A percentile compares a stretch with the other conserved stretches of the same genome.
phyloP scores from a whole-genome alignment of 352 stramenopile genomes.

The Elongisporangium prolatum region DNA sequence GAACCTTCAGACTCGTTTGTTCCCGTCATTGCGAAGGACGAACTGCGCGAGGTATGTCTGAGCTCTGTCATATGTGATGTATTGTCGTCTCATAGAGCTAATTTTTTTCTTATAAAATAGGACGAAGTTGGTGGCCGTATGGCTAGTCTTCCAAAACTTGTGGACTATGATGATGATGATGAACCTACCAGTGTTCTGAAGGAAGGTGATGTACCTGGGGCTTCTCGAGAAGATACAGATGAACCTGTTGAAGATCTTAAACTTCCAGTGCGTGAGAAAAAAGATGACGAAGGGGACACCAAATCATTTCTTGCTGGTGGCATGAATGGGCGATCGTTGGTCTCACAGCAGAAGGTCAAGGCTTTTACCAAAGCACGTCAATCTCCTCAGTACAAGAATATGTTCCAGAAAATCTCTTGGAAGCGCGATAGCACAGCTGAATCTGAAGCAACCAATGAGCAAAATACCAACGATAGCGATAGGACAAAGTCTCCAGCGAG shows the following conservation, averaged over 20 bases:
- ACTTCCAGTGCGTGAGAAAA: slow-evolving; percentile 50
- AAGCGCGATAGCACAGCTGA: slow-evolving; percentile 21
- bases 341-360: slow-evolving; percentile 39
- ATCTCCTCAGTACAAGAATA: slow-evolving; percentile 68
- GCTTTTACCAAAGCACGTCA: slow-evolving; percentile 25
- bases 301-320: slow-evolving; percentile 46
- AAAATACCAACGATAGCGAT: slow-evolving; percentile 8
- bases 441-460: not conserved
- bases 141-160: slow-evolving; percentile 45
- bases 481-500: slow-evolving; percentile 5
- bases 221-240: slow-evolving; percentile 3
- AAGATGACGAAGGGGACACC: slow-evolving; percentile 43
- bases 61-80: slow-evolving; percentile 1
- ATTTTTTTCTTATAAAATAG: slow-evolving; percentile 14
- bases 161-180: slow-evolving; percentile 71
- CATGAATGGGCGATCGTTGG: not conserved
- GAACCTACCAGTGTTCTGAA: slow-evolving; percentile 26
- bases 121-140: slow-evolving; percentile 42
- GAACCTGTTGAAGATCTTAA: slow-evolving; percentile 38
- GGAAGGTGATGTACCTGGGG: slow-evolving; percentile 25
- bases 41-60: slow-evolving; percentile 37
- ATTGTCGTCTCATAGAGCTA: not conserved
- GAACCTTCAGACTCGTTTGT: slow-evolving; percentile 30
- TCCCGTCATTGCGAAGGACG: slow-evolving; percentile 29
- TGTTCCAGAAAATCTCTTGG: slow-evolving; percentile 80